Percentiles rank a stretch among this genome's conserved stretches.
phyloP scores from a whole-genome alignment of 176 grass and related monocot genomes.

The Carex kokanica region DNA sequence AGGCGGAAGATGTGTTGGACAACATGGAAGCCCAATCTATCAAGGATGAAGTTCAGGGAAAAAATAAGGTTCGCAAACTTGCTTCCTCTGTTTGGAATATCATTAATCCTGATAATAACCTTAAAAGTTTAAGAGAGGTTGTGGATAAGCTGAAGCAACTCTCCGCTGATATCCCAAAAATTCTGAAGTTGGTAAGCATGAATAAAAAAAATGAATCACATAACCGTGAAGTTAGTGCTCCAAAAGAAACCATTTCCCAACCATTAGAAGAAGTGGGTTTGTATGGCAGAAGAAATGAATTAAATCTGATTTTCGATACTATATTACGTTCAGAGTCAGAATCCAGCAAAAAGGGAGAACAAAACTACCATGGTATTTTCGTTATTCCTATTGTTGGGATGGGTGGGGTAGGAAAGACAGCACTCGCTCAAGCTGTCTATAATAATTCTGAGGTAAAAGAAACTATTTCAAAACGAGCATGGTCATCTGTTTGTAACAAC shows the following conservation, averaged over 20 bases:
- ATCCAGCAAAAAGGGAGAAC: neutral
- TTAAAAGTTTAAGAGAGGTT: too few relatives aligned
- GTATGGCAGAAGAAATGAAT: neutral
- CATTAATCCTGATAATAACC: too few relatives aligned
- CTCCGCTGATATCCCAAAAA: rapidly evolving
- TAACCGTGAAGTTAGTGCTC: neutral
- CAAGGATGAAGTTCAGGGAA: too few relatives aligned
- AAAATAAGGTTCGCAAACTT: too few relatives aligned
- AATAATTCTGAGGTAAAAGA: too few relatives aligned
- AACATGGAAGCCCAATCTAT: too few relatives aligned
- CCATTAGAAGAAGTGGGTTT: neutral
- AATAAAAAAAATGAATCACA: neutral
- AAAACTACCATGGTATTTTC: neutral
- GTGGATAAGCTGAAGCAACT: too few relatives aligned
- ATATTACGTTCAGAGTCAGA: neutral
- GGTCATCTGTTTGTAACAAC: too few relatives aligned
- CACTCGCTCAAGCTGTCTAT: neutral
- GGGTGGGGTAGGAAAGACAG: slow-evolving; percentile 30
- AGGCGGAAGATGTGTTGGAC: too few relatives aligned
- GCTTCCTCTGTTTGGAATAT: too few relatives aligned
- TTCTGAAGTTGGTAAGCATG: neutral
- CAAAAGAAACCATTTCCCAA: neutral
- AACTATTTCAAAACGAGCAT: too few relatives aligned
- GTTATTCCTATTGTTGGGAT: slow-evolving; percentile 28
- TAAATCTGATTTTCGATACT: slow-evolving; percentile 2